Percentiles rank a stretch among this genome's conserved stretches.
phyloP scores from a whole-genome alignment of 1,139 yeast species.

The Ogataea hybrid region DNA sequence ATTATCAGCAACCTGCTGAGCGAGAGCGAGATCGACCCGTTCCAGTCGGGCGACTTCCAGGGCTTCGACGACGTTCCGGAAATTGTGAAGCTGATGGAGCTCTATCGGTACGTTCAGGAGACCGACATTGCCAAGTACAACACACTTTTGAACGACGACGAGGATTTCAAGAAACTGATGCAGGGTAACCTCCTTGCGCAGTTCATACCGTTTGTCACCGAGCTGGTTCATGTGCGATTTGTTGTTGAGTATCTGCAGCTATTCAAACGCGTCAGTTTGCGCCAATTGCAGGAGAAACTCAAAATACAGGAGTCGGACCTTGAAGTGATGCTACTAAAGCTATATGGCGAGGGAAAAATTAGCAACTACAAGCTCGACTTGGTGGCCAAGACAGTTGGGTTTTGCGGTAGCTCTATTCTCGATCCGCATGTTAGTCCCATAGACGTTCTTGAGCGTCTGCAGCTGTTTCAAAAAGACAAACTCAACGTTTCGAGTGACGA shows the following conservation, averaged over 20 bases:
- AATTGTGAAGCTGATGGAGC: constrained; percentile 21
- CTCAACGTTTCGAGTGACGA: constrained; percentile 9
- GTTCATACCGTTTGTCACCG: constrained; percentile 27
- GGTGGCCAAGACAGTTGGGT: constrained; percentile 29
- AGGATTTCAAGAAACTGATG: constrained; percentile 28
- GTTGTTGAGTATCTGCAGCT: constrained; percentile 18
- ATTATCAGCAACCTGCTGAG: constrained; percentile 64
- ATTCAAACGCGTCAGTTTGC: constrained; percentile 22
- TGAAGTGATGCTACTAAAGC: constrained; percentile 30
- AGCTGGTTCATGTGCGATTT: constrained; percentile 29
- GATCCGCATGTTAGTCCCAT: constrained; percentile 10
- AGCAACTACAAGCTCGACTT: constrained; percentile 46
- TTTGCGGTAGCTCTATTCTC: constrained; percentile 24
- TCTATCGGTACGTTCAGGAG: constrained; percentile 25
- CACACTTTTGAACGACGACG: constrained; percentile 34
- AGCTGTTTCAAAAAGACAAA: constrained; percentile 5
- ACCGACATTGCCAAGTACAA: constrained; percentile 24
- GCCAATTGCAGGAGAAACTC: constrained; percentile 17
- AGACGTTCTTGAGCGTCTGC: constrained; percentile 12
- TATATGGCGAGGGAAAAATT: constrained; percentile 47
- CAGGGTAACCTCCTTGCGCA: constrained; percentile 33
- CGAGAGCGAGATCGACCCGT: constrained; percentile 64
- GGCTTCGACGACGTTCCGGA: constrained; percentile 23
- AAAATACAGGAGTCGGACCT: constrained; percentile 15
- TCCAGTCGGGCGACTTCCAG: constrained; percentile 58